These are phyloP conservation scores for Lecanicillium sp. DNA, from an alignment of 2,329 filamentous ascomycete species.

Conservation along the genomic window DNA sequence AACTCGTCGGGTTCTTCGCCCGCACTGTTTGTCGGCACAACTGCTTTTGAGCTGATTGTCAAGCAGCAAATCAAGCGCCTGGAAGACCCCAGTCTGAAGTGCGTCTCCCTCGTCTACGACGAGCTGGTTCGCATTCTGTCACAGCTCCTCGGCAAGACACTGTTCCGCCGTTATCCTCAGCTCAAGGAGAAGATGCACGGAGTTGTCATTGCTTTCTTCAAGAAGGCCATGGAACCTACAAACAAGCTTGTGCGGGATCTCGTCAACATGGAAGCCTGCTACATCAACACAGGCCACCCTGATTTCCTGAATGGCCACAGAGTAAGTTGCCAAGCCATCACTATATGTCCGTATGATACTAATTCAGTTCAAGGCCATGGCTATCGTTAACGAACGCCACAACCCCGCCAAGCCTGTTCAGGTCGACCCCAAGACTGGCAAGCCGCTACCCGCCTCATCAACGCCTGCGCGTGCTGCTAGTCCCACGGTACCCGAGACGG, in stretches of 20 bases:
- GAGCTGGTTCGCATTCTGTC: constrained; percentile 92
- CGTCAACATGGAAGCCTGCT: constrained; percentile 91
- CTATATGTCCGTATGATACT: constrained; percentile 10
- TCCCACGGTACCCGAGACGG: constrained; percentile 54
- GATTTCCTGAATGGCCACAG: constrained; percentile 96
- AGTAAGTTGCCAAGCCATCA: constrained; percentile 36
- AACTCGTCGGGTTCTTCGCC: constrained; percentile 99
- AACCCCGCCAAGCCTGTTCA: constrained; percentile 77
- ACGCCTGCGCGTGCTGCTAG: constrained; percentile 67
- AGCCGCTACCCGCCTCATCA: constrained; percentile 64
- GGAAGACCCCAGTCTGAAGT: constrained; percentile 95
- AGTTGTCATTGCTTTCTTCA: constrained; percentile 92
- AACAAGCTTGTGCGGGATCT: constrained; percentile 94
- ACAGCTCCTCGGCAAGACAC: constrained; percentile 77
- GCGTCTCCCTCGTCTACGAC: constrained; percentile 94
- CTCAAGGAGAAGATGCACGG: constrained; percentile 95
- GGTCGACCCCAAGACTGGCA: constrained; percentile 97
- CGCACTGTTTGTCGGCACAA: constrained; percentile 92
- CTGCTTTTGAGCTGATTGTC: constrained; percentile 96
- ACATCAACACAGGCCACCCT: constrained; percentile 97
- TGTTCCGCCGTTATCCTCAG: constrained; percentile 87
- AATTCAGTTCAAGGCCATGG: constrained; percentile 62
- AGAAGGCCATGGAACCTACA: constrained; percentile 95
- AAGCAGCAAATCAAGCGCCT: constrained; percentile 97
- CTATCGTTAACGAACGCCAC: constrained; percentile 91